Percentiles rank a stretch among this genome's conserved stretches.
Conservation (phyloP, 352 stramenopile species). For the Aphanomyces euteiches region DNA sequence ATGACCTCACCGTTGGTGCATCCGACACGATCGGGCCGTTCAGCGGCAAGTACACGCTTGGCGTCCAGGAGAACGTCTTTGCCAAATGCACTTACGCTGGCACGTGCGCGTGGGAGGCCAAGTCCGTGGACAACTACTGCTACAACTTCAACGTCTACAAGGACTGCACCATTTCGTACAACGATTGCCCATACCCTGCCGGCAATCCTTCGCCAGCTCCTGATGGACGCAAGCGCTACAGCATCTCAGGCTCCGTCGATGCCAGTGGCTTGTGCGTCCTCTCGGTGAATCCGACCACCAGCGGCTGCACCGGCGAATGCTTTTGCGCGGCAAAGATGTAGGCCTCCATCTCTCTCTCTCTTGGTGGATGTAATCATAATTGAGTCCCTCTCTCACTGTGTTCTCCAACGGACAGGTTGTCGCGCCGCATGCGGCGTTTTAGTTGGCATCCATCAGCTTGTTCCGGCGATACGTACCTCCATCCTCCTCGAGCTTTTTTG, state of each 20-base stretch:
- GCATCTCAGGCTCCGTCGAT: constrained; percentile 5
- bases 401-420: too few species aligned
- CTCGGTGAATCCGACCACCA: not conserved
- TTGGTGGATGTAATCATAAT: too few species aligned
- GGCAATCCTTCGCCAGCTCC: not conserved
- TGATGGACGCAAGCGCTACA: constrained; percentile 9
- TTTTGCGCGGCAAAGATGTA: too few species aligned
- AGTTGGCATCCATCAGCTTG: too few species aligned
- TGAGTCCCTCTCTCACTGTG: too few species aligned
- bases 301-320: not conserved
- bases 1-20: not conserved
- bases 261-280: not conserved
- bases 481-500: too few species aligned
- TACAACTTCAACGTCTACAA: constrained; percentile 13
- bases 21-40: not conserved
- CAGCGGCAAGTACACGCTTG: not conserved
- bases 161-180: not conserved
- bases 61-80: constrained; percentile 12
- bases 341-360: too few species aligned
- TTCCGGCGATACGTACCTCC: too few species aligned
- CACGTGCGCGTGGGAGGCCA: constrained; percentile 6
- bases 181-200: not conserved
- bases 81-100: constrained; percentile 6
- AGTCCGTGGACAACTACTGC: constrained; percentile 13
- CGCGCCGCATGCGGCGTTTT: too few species aligned